phyloP scores from a whole-genome alignment of 805 yeast genomes.

The Starmerella sirachaensis region DNA sequence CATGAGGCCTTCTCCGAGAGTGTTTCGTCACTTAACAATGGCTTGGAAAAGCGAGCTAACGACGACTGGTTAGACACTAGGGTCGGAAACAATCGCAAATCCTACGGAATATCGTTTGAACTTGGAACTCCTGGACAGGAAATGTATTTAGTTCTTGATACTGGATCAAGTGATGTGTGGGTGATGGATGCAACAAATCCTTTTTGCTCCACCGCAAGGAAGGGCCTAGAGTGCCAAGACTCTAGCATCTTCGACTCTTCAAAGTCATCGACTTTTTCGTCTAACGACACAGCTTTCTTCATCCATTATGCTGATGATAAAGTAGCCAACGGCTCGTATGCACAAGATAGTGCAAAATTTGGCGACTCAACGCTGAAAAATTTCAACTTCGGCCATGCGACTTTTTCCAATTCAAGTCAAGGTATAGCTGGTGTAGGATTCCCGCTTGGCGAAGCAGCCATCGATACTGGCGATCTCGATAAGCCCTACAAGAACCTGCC shows the following conservation, averaged over 20 bases:
- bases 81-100: slow-evolving; percentile 2
- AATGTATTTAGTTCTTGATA: slow-evolving; percentile 49
- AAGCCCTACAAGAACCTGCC: slow-evolving; percentile 30
- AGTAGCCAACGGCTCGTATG: slow-evolving; percentile 24
- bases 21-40: too few relatives aligned
- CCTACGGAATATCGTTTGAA: slow-evolving; percentile 2
- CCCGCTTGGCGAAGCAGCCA: slow-evolving; percentile 22
- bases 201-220: too few relatives aligned
- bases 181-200: too few relatives aligned
- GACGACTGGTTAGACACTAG: too few relatives aligned
- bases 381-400: slow-evolving; percentile 6
- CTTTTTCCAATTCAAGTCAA: slow-evolving; percentile 33
- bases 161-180: slow-evolving; percentile 71
- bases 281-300: not conserved
- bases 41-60: too few relatives aligned
- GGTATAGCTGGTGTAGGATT: slow-evolving; percentile 37
- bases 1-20: too few relatives aligned
- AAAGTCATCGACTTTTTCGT: not conserved
- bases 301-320: not conserved
- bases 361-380: not conserved
- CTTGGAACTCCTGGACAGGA: slow-evolving; percentile 50
- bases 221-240: slow-evolving; percentile 28
- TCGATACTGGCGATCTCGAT: slow-evolving; percentile 7
- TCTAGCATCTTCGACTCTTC: not conserved
- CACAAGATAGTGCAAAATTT: slow-evolving; percentile 41